These are phyloP conservation scores for Globisporangium carolinianum DNA, from an alignment of 352 stramenopile genomes.

Conservation along the genomic window DNA sequence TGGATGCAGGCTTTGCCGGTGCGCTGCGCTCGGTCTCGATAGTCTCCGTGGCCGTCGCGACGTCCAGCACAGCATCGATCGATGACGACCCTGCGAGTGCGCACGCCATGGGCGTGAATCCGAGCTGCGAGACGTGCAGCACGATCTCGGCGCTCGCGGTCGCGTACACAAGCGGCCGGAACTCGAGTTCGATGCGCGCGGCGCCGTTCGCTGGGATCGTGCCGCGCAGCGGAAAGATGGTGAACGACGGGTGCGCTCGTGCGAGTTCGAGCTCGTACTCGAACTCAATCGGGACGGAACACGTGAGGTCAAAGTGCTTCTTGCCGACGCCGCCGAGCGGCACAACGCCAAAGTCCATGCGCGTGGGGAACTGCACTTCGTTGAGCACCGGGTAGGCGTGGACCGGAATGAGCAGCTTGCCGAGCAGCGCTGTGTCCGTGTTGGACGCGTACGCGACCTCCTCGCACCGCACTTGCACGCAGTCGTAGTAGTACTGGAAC, in stretches of 20 bases:
- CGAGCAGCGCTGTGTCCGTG: constrained; percentile 23
- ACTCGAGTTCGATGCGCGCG: constrained; percentile 68
- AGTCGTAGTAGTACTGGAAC: constrained; percentile 90
- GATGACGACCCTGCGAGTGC: constrained; percentile 53
- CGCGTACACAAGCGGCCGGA: constrained; percentile 53
- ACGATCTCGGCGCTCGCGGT: constrained; percentile 62
- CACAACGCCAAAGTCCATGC: constrained; percentile 81
- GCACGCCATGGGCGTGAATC: constrained; percentile 62
- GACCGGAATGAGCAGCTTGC: constrained; percentile 62
- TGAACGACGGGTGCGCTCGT: constrained; percentile 70
- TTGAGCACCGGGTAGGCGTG: constrained; percentile 87
- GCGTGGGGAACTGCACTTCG: constrained; percentile 57
- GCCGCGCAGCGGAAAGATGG: constrained; percentile 58
- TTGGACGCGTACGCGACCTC: constrained; percentile 66
- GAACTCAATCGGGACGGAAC: constrained; percentile 84
- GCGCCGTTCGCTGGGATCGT: constrained; percentile 62
- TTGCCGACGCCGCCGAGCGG: constrained; percentile 35
- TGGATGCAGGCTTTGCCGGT: background rate
- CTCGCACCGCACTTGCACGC: constrained; percentile 65
- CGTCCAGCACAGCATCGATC: constrained; percentile 13
- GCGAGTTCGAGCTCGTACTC: constrained; percentile 73
- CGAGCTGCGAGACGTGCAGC: constrained; percentile 72
- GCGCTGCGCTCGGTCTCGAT: background rate
- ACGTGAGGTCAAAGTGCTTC: constrained; percentile 40
- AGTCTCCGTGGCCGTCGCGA: background rate